phyloP scores from a whole-genome alignment of 2,329 filamentous ascomycete genomes.

The Colletotrichum kahawae region DNA sequence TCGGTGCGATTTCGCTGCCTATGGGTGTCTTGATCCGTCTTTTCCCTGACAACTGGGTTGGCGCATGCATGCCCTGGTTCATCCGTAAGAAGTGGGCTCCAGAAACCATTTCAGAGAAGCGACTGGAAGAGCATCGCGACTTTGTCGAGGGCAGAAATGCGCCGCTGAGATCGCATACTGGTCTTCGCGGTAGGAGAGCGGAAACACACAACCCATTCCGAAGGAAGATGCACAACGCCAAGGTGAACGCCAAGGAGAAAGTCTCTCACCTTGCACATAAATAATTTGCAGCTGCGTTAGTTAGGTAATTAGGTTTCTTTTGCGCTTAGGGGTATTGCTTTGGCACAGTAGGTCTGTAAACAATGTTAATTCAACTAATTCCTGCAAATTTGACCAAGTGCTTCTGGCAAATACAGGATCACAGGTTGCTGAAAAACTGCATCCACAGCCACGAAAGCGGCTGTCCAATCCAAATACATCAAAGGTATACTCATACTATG shows the following conservation, averaged over 20 bases:
- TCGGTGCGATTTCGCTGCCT: slow-evolving; percentile 78
- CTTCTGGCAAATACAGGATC: background rate
- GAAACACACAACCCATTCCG: slow-evolving; percentile 35
- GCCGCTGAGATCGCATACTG: slow-evolving; percentile 34
- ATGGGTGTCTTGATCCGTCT: slow-evolving; percentile 75
- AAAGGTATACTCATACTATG: background rate
- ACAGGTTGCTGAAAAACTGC: background rate
- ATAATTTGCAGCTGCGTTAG: background rate
- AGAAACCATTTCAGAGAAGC: slow-evolving; percentile 24
- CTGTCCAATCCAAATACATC: background rate
- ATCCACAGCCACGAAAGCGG: background rate
- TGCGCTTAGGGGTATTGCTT: background rate
- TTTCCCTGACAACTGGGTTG: slow-evolving; percentile 68
- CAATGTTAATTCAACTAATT: background rate
- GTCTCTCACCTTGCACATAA: background rate
- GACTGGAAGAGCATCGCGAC: slow-evolving; percentile 19
- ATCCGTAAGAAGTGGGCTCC: slow-evolving; percentile 30
- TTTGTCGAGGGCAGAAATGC: slow-evolving; percentile 27
- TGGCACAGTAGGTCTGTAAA: background rate
- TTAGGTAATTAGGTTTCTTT: background rate
- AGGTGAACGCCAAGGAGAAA: slow-evolving; percentile 28
- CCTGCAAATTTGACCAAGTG: background rate
- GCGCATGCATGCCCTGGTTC: slow-evolving; percentile 29
- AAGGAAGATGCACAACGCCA: slow-evolving; percentile 30
- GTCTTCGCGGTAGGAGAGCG: slow-evolving; percentile 33